phyloP scores from a whole-genome alignment of 176 grass and related monocot genomes.

The Aegilops tauschii region DNA sequence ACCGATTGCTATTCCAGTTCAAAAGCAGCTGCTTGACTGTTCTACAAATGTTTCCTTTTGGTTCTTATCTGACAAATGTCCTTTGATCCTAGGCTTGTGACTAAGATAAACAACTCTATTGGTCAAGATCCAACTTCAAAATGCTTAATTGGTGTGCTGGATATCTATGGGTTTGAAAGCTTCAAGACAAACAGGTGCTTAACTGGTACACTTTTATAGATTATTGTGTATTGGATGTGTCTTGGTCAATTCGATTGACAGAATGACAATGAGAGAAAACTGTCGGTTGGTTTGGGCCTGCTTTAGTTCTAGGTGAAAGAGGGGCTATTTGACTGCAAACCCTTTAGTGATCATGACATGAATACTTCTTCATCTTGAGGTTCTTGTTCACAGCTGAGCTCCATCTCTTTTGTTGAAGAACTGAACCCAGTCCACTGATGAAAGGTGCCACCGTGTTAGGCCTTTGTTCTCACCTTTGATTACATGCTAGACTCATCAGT shows the following conservation, averaged over 20 bases:
- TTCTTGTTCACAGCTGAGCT: conserved; percentile 6
- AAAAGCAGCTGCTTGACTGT: conserved; percentile 22
- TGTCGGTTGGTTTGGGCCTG: background rate
- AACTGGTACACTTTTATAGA: conserved; percentile 60
- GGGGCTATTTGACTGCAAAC: background rate
- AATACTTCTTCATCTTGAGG: background rate
- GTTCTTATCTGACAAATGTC: conserved; percentile 22
- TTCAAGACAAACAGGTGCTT: conserved; percentile 99
- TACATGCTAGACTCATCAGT: background rate
- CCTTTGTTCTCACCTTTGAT: conserved; percentile 18
- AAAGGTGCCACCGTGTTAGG: background rate
- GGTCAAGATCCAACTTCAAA: conserved; percentile 97
- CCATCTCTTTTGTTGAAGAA: conserved; percentile 18
- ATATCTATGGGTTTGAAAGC: conserved; percentile 99
- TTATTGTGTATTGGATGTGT: conserved; percentile 20
- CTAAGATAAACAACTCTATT: conserved; percentile 95
- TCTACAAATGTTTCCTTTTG: conserved; percentile 28
- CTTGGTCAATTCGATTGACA: conserved; percentile 1
- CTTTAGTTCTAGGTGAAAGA: conserved; percentile 6
- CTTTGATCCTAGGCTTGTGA: conserved; percentile 78
- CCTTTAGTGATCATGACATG: background rate
- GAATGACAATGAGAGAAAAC: background rate
- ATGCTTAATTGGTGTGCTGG: conserved; percentile 89
- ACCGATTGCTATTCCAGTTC: background rate
- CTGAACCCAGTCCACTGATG: background rate